Base-by-base conservation (phyloP, 23 red algal genomes). In the Gracilaria domingensis region DNA sequence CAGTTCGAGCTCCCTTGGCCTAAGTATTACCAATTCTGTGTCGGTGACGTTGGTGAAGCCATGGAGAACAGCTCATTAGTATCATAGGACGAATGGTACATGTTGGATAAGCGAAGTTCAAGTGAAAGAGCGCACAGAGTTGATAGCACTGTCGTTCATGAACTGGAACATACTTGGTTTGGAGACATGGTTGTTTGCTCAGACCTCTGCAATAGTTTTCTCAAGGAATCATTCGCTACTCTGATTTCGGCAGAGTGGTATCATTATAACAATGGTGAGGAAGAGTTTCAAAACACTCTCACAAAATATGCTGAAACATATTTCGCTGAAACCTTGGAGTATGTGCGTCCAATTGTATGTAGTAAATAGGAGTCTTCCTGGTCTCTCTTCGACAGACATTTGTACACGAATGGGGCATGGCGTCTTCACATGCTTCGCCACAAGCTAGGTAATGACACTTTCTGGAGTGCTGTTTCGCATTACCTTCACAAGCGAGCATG, bases 41-140 rank as follows among this genome's bases (percentile, higher is more conserved):
- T 83, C 28, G 92, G 92, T 57, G 92, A 88, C 36, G 92, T 95
- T 2, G 84, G 92, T 26, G 84, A 84, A 5, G 92, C 92, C 12
- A 95, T 95, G 92, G 92, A 95, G 37, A 95, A 95, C 58, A 95
- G 84, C 61, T 95, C 92, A 17, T 74, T 95, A 38, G 92, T 95
- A 51, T 88, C 92, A 26, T 95, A 88, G 32, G 81, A 95, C 65
- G 92, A 95, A 55, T 87, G 83, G 92, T 86, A 83, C 59, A 73
- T 95, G 58, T 74, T 82, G 50, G 92, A 95, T 61, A 84, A 88
- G 54, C 45, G 77, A 21, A 81, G 84, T 48, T 40, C 78, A 47
- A 74, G 49, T 36, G 92, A 95, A 66, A 64, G 92, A n/a, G 54
- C 83, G 1, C 84, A 83, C 57, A 67, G 84, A 58, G 84, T 95